A percentile compares a stretch with the other conserved stretches of the same genome.
Conservation (phyloP, 2,329 filamentous ascomycete genomes). For the Alternaria gansuensis region DNA sequence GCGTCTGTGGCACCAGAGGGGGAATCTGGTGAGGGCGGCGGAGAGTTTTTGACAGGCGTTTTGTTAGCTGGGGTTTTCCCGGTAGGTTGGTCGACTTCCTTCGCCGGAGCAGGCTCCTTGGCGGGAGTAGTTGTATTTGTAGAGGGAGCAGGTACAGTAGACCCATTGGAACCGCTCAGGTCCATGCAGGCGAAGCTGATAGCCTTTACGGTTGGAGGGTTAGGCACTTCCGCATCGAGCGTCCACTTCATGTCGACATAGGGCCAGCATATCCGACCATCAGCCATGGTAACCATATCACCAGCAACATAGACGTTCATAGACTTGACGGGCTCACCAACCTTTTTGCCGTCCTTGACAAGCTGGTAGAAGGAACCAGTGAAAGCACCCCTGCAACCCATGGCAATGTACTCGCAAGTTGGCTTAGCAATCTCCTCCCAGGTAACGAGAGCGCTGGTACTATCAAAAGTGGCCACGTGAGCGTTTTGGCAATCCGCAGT, state of each 20-base stretch:
- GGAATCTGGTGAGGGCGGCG: no score
- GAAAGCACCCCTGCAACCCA: constrained; percentile 68
- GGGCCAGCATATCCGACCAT: constrained; percentile 69
- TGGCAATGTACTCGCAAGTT: constrained; percentile 64
- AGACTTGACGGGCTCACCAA: constrained; percentile 62
- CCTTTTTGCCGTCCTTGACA: constrained; percentile 62
- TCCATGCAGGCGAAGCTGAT: constrained; percentile 65
- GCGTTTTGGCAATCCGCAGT: constrained; percentile 66
- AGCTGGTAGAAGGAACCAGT: constrained; percentile 68
- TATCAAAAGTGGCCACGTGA: constrained; percentile 65
- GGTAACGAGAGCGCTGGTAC: constrained; percentile 63
- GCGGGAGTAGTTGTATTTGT: neutral
- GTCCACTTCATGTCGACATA: constrained; percentile 66
- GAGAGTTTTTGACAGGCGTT: constrained; percentile 6
- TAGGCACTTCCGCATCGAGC: constrained; percentile 53
- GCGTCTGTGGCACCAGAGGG: constrained; percentile 10
- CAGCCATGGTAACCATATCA: constrained; percentile 68
- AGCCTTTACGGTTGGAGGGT: constrained; percentile 49
- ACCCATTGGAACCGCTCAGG: constrained; percentile 1
- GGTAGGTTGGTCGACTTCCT: constrained; percentile 6
- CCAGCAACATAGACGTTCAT: constrained; percentile 67
- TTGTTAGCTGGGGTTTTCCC: constrained; percentile 3
- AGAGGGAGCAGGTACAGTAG: constrained; percentile 12
- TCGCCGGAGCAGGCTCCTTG: constrained; percentile 3
- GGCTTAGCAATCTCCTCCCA: constrained; percentile 70